Base-by-base conservation (phyloP, 1,284 basidiomycete genomes). In the Puccinia hordei region DNA sequence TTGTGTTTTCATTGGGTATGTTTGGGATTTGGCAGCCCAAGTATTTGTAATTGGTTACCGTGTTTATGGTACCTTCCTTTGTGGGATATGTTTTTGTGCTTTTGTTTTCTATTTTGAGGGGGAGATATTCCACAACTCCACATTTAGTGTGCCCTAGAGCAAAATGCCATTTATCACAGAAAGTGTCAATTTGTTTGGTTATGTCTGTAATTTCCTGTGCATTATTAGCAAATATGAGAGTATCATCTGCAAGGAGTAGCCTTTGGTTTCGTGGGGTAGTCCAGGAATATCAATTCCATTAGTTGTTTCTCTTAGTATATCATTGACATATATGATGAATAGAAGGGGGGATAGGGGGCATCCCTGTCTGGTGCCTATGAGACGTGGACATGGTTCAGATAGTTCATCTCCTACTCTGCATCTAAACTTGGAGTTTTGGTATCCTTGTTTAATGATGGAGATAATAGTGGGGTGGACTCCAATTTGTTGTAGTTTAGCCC, bases 231-330 rank as follows among this genome's bases (percentile, higher is more conserved):
- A 76, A 38, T 1, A 63, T 63, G 22, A 66, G 35, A n/a, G n/a
- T 66, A 19, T 76, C 74, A 66, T 76, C 74, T 17, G 74, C 74
- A 66, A 65, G 66, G 9, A 76, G 46, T 15, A 65, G 38, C 74
- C 74, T 33, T 66, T 30, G 46, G 0, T 38, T 30, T 22, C 0
- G 19, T 15, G 33, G 9, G n/a, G n/a, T n/a, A n/a, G n/a, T 0
- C 74, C 74, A 0, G 74, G 61, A 0, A 76, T 49, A 0, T 27
- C 4, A 0, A 76, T n/a, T 33, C 61, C 61, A 1, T 44, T n/a
- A n/a, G n/a, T 66, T 6, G 46, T 53, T 4, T 24, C 17, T 24
- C 46, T 5, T 6, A 66, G 30, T n/a, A n/a, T n/a, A n/a, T n/a
- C n/a, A n/a, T n/a, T n/a, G n/a, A n/a, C n/a, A n/a, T n/a, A n/a